Conservation (phyloP, 768 basidiomycete genomes). For the Pulveroboletus sp. region DNA sequence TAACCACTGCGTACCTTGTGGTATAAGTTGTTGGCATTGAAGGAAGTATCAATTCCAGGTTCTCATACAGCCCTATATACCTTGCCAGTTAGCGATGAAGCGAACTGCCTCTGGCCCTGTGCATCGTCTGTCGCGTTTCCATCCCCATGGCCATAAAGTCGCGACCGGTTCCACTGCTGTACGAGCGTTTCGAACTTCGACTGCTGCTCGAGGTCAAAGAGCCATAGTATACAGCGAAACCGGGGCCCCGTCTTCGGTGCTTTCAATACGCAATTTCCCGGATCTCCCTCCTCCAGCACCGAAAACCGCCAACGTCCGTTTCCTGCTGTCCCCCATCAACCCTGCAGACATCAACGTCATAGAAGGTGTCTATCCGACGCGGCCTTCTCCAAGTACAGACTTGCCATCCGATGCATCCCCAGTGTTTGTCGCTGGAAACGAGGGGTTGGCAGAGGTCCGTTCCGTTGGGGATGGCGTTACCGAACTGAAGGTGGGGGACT, state of each 20-base stretch:
- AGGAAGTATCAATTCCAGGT: too few species aligned
- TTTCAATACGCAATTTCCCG: conserved; percentile 52
- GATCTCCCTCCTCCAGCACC: conserved; percentile 51
- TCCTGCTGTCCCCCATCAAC: conserved; percentile 74
- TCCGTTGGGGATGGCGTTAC: conserved; percentile 56
- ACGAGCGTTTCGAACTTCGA: conserved; percentile 33
- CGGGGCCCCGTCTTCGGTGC: conserved; percentile 62
- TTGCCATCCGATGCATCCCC: conserved; percentile 34
- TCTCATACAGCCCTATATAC: too few species aligned
- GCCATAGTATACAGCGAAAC: conserved; percentile 62
- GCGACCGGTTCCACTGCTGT: background rate
- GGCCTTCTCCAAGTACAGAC: conserved; percentile 42
- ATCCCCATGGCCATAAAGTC: background rate
- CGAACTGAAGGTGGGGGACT: conserved; percentile 54
- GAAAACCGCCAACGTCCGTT: conserved; percentile 61
- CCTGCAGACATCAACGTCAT: conserved; percentile 81
- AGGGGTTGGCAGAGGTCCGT: conserved; percentile 67
- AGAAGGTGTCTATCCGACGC: conserved; percentile 78
- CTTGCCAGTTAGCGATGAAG: background rate
- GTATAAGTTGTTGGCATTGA: too few species aligned
- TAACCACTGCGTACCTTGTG: too few species aligned
- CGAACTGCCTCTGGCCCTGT: background rate
- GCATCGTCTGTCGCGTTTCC: background rate
- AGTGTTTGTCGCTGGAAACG: conserved; percentile 70
- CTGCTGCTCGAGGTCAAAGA: conserved; percentile 40